Evolutionary conservation across 371 early-diverging fungal genomes (phyloP).

Genomic region (Mucor sp.): DNA sequence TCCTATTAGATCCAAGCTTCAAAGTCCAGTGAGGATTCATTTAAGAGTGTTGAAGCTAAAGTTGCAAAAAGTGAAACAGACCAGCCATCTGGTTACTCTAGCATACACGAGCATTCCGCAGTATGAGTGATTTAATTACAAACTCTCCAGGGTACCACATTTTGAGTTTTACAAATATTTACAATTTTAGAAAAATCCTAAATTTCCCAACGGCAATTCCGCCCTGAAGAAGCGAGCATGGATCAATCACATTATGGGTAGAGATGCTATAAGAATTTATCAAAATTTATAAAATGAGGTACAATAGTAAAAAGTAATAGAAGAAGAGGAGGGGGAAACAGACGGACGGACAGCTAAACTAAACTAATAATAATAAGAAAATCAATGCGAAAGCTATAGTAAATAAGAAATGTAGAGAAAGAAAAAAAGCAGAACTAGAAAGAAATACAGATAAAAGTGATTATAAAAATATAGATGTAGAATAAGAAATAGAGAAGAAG

Average conservation of each 20-base stretch:
- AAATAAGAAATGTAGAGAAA: background rate
- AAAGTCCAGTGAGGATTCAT: too few relatives aligned
- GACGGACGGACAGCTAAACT: background rate
- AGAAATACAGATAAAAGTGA: background rate
- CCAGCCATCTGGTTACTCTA: too few relatives aligned
- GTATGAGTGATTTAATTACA: too few relatives aligned
- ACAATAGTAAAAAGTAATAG: background rate
- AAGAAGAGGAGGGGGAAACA: background rate
- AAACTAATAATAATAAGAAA: conserved; percentile 5
- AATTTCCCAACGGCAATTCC: background rate
- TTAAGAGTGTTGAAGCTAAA: too few relatives aligned
- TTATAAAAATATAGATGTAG: background rate
- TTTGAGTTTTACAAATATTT: background rate
- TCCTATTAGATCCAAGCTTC: too few relatives aligned
- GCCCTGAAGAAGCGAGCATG: background rate
- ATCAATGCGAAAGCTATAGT: background rate
- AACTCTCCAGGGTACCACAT: too few relatives aligned
- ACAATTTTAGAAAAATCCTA: background rate
- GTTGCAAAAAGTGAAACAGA: too few relatives aligned
- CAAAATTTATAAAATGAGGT: background rate
- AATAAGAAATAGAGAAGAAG: background rate
- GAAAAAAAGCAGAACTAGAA: conserved; percentile 1
- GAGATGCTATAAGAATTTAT: background rate
- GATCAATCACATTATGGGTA: background rate
- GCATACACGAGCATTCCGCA: too few relatives aligned